Evolutionary conservation across 768 basidiomycete species (phyloP).

Genomic region (Auricularia sp.): DNA sequence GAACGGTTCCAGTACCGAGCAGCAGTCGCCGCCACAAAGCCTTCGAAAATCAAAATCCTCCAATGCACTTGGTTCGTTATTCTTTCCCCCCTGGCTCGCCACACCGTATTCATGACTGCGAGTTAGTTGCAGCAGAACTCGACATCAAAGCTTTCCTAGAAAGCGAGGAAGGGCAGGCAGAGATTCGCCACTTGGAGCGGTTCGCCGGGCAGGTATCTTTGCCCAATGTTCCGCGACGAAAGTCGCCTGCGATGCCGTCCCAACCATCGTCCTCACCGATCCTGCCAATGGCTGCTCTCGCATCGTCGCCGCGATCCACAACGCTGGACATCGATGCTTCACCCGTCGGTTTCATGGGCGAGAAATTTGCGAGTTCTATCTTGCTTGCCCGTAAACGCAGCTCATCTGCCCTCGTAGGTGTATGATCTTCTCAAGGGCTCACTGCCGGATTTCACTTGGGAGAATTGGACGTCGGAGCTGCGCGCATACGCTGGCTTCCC

Average conservation of each 20-base stretch:
- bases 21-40: too few relatives aligned
- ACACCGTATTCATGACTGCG: neutral
- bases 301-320: neutral
- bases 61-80: too few relatives aligned
- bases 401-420: constrained; percentile 3
- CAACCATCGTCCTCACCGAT: neutral
- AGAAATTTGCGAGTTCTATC: neutral
- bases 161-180: neutral
- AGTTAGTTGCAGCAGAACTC: neutral
- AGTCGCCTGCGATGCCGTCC: neutral
- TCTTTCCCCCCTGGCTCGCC: too few relatives aligned
- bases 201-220: neutral
- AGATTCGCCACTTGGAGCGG: neutral
- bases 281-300: neutral
- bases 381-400: too few relatives aligned
- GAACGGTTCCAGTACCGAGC: too few relatives aligned
- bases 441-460: constrained; percentile 12
- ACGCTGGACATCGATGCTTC: neutral
- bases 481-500: constrained; percentile 4
- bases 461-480: constrained; percentile 21
- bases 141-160: neutral
- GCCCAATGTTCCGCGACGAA: neutral
- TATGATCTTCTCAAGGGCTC: constrained; percentile 14
- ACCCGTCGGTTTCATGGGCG: neutral
- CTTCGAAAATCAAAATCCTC: too few relatives aligned